Base-by-base conservation (phyloP, 2,329 filamentous ascomycete species). In the Anthostomella pinea region DNA sequence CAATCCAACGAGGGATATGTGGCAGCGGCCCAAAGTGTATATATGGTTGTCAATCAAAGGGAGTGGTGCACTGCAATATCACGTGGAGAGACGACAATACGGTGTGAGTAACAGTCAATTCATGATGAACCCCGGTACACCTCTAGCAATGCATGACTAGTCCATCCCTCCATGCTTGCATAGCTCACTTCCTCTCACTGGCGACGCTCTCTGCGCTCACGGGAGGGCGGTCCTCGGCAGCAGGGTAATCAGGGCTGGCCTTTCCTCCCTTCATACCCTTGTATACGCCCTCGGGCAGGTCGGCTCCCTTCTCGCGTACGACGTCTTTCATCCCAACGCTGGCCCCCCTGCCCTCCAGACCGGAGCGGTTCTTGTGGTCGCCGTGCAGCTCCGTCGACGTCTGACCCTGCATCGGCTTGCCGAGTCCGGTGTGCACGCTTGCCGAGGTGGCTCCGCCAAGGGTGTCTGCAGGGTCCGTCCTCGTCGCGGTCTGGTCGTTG, bases 371-470 rank as follows among this genome's bases (percentile, higher is more conserved):
- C 33, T 62, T 63, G 21, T 53, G 51, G 3, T 41, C 39, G n/a
- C 64, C 65, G 35, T 65, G 63, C 30, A 61, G 14, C 52, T 75
- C 69, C 11, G 56, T 50, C 28, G 56, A 57, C 5, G 63, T 66
- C 58, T 69, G 63, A 5, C 70, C 71, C 14, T 64, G 50, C 5
- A 63, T 39, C 0, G 71, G 70, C 42, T 66, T 64, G 2, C 70
- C 69, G n/a, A 62, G 49, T 1, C 68, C 64, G 10, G 52, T 51
- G 57, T 75, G 54, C 1, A 75, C 60, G 39, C 67, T 62, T 16
- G 57, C 58, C 15, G 66, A 70, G 0, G 70, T 75, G 3, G 69
- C 62, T 10, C 70, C 72, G 2, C 47, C 49, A 2, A 75, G 54
- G 2, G 63, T 67, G 8, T 66, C 63, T 2, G 57, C 51, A 1